Conservation (phyloP, 441 rosid species). For the Jatropha podagrica region DNA sequence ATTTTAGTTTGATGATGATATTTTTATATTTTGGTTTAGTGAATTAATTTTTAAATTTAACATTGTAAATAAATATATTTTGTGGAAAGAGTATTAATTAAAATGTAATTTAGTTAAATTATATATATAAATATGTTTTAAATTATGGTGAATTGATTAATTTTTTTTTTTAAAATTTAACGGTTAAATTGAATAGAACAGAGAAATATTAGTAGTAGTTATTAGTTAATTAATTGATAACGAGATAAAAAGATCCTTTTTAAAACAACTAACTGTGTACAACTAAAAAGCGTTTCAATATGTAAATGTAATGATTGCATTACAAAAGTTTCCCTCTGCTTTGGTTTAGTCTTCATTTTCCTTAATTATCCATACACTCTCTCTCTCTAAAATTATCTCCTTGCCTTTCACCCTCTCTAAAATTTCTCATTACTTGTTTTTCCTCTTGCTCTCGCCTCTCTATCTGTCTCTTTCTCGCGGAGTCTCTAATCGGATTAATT, state of each 20-base stretch:
- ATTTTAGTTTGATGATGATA: no score
- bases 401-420: constrained; percentile 11
- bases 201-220: no score
- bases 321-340: background rate
- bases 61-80: no score
- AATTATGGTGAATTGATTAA: no score
- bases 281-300: background rate
- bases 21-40: no score
- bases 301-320: background rate
- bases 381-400: constrained; percentile 8
- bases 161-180: no score
- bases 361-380: constrained; percentile 20
- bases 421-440: constrained; percentile 19
- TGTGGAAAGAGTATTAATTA: no score
- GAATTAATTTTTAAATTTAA: no score
- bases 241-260: background rate
- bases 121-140: no score
- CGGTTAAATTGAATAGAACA: no score
- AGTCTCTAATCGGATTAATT: constrained; percentile 25
- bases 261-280: background rate
- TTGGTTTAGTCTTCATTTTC: background rate
- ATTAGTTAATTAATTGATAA: background rate
- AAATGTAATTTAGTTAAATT: no score
- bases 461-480: constrained; percentile 6
- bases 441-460: background rate